Percentiles rank a stretch among this genome's conserved stretches.
These are phyloP conservation scores for Ceratocystis lukuohia DNA, from an alignment of 2,329 filamentous ascomycete genomes.

Conservation along the genomic window DNA sequence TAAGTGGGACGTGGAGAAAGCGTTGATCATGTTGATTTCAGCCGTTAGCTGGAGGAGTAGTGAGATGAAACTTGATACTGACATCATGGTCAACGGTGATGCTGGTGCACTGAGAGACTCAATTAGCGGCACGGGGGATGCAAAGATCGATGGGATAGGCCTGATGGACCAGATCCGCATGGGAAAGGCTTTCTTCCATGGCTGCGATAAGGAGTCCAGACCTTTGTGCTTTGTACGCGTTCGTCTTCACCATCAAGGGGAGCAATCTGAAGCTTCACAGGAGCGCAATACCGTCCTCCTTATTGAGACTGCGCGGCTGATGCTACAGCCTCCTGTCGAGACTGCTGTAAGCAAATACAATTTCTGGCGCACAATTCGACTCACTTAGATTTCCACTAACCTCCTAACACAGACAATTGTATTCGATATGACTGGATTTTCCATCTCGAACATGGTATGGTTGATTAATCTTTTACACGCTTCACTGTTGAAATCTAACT, in stretches of 20 bases:
- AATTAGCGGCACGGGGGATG: conserved; percentile 40
- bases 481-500: conserved; percentile 20
- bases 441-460: conserved; percentile 70
- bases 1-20: conserved; percentile 91
- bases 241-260: conserved; percentile 64
- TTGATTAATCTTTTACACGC: not conserved
- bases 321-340: conserved; percentile 67
- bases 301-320: conserved; percentile 84
- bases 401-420: conserved; percentile 54
- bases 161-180: conserved; percentile 74
- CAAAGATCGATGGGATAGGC: conserved; percentile 57
- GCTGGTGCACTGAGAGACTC: conserved; percentile 42
- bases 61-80: conserved; percentile 78
- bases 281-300: conserved; percentile 86
- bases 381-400: conserved; percentile 20
- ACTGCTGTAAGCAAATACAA: conserved; percentile 58
- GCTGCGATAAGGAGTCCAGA: conserved; percentile 66
- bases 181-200: conserved; percentile 89
- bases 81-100: conserved; percentile 71
- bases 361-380: not conserved
- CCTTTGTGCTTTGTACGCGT: conserved; percentile 81
- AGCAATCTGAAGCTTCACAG: conserved; percentile 68
- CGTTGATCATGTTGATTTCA: conserved; percentile 83
- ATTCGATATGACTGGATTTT: conserved; percentile 93
- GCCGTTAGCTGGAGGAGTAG: conserved; percentile 82